phyloP scores from a whole-genome alignment of 2,329 filamentous ascomycete species.

The Acephala macrosclerotiorum region DNA sequence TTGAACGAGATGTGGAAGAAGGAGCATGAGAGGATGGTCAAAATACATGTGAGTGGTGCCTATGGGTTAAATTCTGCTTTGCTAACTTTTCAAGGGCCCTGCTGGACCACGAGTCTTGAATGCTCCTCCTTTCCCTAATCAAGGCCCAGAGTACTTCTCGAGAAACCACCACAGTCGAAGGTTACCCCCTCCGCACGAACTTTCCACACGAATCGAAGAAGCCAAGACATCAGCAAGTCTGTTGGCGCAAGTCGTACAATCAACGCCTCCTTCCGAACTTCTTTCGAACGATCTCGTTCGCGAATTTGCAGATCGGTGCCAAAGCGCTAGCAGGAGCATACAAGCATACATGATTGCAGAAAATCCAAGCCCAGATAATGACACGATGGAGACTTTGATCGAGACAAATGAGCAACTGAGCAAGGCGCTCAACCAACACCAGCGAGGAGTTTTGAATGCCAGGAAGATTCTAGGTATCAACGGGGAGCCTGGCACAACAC shows the following conservation, averaged over 20 bases:
- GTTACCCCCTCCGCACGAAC: constrained; percentile 75
- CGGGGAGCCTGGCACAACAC: constrained; percentile 28
- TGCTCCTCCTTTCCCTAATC: constrained; percentile 51
- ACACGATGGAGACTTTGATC: constrained; percentile 92
- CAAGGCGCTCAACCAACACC: constrained; percentile 82
- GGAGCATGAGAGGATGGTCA: constrained; percentile 72
- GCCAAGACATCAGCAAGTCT: constrained; percentile 90
- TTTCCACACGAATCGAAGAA: constrained; percentile 86
- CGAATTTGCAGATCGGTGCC: constrained; percentile 90
- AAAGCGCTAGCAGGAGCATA: constrained; percentile 79
- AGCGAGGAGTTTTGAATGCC: constrained; percentile 76
- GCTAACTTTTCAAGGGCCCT: constrained; percentile 32
- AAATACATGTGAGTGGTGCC: constrained; percentile 50
- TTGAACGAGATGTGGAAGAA: constrained; percentile 88
- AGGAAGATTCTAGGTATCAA: constrained; percentile 59
- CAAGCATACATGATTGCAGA: constrained; percentile 85
- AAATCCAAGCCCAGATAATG: constrained; percentile 84
- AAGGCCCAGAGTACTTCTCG: constrained; percentile 65
- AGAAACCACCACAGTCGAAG: constrained; percentile 54
- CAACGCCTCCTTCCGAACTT: constrained; percentile 79
- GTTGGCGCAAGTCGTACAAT: constrained; percentile 89
- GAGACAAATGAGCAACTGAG: constrained; percentile 94
- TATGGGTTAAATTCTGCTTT: constrained; percentile 18
- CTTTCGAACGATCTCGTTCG: constrained; percentile 86
- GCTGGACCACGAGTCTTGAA: constrained; percentile 50